Percentiles rank a stretch among this genome's conserved stretches.
phyloP scores from a whole-genome alignment of 176 grass and related monocot genomes.

The Bromus sterilis region DNA sequence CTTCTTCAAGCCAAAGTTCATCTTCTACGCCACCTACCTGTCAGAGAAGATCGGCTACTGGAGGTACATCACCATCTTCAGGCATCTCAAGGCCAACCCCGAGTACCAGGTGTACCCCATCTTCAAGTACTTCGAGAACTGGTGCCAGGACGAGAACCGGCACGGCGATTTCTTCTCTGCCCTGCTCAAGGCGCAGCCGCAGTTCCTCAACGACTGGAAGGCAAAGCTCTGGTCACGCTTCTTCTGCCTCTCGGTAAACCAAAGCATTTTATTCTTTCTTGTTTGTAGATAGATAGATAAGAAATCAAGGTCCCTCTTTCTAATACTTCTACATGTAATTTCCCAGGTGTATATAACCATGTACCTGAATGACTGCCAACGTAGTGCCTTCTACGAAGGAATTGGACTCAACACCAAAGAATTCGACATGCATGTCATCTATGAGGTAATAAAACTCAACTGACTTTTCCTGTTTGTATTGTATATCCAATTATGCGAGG shows the following conservation, averaged over 20 bases:
- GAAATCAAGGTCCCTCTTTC: no score
- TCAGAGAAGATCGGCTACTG: conserved; percentile 98
- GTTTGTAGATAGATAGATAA: no score
- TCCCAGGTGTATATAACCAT: conserved; percentile 96
- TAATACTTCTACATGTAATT: conserved; percentile 4
- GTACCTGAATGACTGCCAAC: conserved; percentile 97
- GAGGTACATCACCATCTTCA: conserved; percentile 97
- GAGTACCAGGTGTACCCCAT: conserved; percentile 90
- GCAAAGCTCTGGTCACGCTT: conserved; percentile 96
- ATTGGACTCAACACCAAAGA: conserved; percentile 91
- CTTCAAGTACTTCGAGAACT: conserved; percentile 99
- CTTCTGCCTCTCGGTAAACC: conserved; percentile 95
- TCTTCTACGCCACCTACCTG: conserved; percentile 96
- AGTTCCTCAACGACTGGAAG: conserved; percentile 99
- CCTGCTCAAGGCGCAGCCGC: conserved; percentile 79
- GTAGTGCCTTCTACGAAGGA: conserved; percentile 83
- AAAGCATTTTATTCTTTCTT: neutral
- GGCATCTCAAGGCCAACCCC: conserved; percentile 84
- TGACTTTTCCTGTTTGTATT: neutral
- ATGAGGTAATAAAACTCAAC: conserved; percentile 62
- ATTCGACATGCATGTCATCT: conserved; percentile 99
- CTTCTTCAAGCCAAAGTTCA: conserved; percentile 99
- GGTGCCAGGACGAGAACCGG: conserved; percentile 98
- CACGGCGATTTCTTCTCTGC: conserved; percentile 96
- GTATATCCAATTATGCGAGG: neutral